Base-by-base conservation (phyloP, 345 rosid genomes). In the Populus alba region DNA sequence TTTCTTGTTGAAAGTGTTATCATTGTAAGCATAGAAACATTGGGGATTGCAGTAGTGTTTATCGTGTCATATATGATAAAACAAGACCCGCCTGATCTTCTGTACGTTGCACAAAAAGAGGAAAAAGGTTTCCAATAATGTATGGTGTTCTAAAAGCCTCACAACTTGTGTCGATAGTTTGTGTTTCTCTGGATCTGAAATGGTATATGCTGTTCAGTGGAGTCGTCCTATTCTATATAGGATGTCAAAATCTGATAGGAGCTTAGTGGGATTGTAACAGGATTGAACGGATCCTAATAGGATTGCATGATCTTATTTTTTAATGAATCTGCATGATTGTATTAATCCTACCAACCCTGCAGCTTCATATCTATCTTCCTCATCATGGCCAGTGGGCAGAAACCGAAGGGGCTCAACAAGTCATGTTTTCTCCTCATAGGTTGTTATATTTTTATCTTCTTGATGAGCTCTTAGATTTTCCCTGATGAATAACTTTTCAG, bases 341-440 rank as follows among this genome's bases (percentile, higher is more conserved):
- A 59, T 59, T 59, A 23, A 59, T n/a, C 29, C 65, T 59, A 59
- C 29, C 15, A 9, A 10, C 13, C 65, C 6, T 23, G 25, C 65
- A 59, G 29, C 9, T 59, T 59, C 29, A 9, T 23, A 69, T 68
- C 71, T 20, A 63, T 49, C 41, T 68, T 59, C 43, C 45, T 45
- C 45, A 38, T 35, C 76, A 85, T 83, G 94, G 85, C 86, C 35
- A 85, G 82, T 80, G 83, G 71, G 65, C 81, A 77, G 72, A 78
- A 74, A 72, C 49, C 68, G 13, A 81, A 67, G 57, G 86, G 90
- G 49, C 89, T 93, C 66, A 88, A 89, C 84, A 91, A 74, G 79
- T 79, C 98, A 29, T 92, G 98, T 73, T 71, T 83, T 78, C 91
- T 93, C 72, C 98, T 95, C 67, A 95, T 95, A 81, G 93, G 97